Evolutionary conservation across 139 green algal genomes (phyloP).

Genomic region (Desmodesmus armatus): DNA sequence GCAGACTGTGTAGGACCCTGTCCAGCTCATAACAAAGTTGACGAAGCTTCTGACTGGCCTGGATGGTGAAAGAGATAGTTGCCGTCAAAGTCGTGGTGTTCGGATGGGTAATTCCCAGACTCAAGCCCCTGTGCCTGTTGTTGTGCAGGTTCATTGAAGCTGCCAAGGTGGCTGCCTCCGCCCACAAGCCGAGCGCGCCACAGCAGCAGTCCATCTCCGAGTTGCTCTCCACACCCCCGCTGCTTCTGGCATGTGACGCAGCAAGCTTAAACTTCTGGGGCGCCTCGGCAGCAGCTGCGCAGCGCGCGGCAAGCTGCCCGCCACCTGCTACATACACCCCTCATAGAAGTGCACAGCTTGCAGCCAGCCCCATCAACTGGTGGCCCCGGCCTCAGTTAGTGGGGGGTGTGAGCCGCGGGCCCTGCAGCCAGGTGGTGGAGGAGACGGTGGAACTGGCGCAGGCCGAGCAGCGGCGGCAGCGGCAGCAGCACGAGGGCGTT

Average conservation of each 20-base stretch:
- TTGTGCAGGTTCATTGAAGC: not conserved
- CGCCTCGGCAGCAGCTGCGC: not conserved
- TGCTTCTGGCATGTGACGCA: not conserved
- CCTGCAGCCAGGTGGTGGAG: not conserved
- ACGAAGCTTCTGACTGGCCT: too few relatives aligned
- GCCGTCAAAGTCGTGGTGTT: too few relatives aligned
- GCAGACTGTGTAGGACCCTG: too few relatives aligned
- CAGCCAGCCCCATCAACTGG: too few relatives aligned
- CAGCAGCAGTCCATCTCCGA: not conserved
- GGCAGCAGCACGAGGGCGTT: not conserved
- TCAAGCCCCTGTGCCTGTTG: not conserved
- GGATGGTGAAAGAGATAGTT: too few relatives aligned
- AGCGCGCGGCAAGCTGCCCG: too few relatives aligned
- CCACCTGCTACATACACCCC: too few relatives aligned
- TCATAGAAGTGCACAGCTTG: too few relatives aligned
- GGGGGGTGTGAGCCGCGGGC: not conserved
- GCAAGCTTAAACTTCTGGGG: slow-evolving; percentile 7
- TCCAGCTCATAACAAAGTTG: too few relatives aligned
- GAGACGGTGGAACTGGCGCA: not conserved
- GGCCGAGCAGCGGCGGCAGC: not conserved
- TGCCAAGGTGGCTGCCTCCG: not conserved
- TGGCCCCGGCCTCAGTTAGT: too few relatives aligned
- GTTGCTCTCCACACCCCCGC: not conserved
- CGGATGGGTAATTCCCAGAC: not conserved
- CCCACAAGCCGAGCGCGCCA: not conserved